These are phyloP conservation scores for Phytophthora citrophthora DNA, from an alignment of 352 stramenopile genomes.

Conservation along the genomic window DNA sequence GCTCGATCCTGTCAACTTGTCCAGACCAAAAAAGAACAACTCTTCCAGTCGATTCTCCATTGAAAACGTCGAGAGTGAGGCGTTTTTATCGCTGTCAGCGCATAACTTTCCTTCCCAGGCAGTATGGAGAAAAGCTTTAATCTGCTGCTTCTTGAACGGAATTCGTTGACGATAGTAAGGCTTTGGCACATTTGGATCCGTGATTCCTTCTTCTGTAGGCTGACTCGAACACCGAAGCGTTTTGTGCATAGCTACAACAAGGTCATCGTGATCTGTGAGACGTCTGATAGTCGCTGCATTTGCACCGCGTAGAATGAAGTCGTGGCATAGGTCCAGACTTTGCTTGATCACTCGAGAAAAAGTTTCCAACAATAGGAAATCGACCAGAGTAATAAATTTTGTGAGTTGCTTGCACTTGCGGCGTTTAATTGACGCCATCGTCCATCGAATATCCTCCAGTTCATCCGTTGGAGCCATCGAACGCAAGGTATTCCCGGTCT, in stretches of 20 bases:
- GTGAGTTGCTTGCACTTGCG: conserved; percentile 62
- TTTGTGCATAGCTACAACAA: conserved; percentile 21
- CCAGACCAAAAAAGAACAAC: conserved; percentile 38
- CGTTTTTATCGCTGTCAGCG: neutral
- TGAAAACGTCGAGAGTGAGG: conserved; percentile 11
- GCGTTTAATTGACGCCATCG: conserved; percentile 66
- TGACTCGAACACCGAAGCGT: conserved; percentile 13
- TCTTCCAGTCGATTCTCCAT: conserved; percentile 51
- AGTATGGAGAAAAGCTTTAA: conserved; percentile 50
- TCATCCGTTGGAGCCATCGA: conserved; percentile 15
- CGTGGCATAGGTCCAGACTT: conserved; percentile 51
- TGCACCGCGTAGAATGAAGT: conserved; percentile 47
- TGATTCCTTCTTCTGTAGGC: conserved; percentile 13
- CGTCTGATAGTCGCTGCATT: conserved; percentile 45
- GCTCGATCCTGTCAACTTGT: neutral
- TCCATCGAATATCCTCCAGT: conserved; percentile 71
- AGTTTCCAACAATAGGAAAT: conserved; percentile 63
- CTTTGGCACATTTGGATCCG: neutral
- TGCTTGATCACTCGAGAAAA: conserved; percentile 41
- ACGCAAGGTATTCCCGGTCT: no score
- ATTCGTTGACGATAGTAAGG: neutral
- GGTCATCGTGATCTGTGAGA: conserved; percentile 35
- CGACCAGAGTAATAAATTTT: conserved; percentile 58
- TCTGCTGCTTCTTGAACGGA: conserved; percentile 47
- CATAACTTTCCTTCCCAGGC: conserved; percentile 48